These are phyloP conservation scores for Torrubiellomyces zombiae DNA, from an alignment of 2,329 filamentous ascomycete species.

Conservation along the genomic window DNA sequence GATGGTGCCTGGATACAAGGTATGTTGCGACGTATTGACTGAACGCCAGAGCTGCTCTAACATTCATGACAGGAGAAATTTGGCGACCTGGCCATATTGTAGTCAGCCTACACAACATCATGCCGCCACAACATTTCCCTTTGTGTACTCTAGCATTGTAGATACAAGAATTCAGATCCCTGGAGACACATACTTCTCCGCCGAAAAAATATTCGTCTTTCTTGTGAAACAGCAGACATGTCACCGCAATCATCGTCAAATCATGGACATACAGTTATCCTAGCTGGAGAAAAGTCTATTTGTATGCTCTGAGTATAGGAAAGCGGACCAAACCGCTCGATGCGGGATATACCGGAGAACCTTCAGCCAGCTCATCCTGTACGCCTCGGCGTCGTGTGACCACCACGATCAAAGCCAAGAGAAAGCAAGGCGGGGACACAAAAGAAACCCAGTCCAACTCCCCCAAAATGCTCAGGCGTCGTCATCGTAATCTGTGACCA, in stretches of 20 bases:
- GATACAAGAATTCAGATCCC: conserved; percentile 44
- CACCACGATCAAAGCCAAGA: no score
- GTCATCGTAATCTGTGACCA: no score
- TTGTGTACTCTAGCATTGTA: conserved; percentile 57
- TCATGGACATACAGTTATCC: no score
- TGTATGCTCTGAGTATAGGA: no score
- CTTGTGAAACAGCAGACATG: conserved; percentile 3
- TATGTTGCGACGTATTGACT: conserved; percentile 24
- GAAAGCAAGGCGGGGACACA: conserved; percentile 2
- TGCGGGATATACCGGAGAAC: no score
- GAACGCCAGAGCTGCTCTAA: conserved; percentile 23
- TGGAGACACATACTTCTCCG: no score
- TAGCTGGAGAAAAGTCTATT: no score
- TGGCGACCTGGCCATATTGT: conserved; percentile 88
- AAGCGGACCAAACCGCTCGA: no score
- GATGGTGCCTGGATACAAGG: conserved; percentile 98
- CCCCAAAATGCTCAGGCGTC: conserved; percentile 9
- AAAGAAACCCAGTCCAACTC: conserved; percentile 7
- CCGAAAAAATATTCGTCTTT: no score
- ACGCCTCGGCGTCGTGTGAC: no score
- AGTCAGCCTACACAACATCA: conserved; percentile 31
- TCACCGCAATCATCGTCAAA: no score
- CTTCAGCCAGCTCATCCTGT: no score
- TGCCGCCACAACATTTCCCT: conserved; percentile 25
- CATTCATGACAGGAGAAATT: conserved; percentile 70